Evolutionary conservation across 2,329 filamentous ascomycete species (phyloP), one percentile per base, ranked within the genome.

Genomic region (Akanthomyces lecanii): DNA sequence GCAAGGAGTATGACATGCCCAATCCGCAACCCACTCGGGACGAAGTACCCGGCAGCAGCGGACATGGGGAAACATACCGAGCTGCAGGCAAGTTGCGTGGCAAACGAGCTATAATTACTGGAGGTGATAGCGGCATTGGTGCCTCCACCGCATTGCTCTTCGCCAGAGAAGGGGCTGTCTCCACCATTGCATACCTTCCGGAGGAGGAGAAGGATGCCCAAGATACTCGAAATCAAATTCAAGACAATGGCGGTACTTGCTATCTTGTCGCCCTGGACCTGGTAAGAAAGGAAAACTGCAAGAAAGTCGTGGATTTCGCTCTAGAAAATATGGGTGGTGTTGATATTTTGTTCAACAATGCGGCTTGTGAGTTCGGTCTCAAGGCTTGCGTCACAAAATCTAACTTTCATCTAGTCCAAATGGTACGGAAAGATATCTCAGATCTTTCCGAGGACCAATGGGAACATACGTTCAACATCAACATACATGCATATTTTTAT

Each of bases 401-500:
- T 63, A 12, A 36, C 23, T 21, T 51, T 18, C 14, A 21, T 25
- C 3, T 36, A 75, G 71, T 75, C 63, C 73, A 75, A 63, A 88
- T 91, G 83, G 78, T 85, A 30, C 78, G 87, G 63, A 84, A 89
- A 67, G 21, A 21, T 21, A 94, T 94, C 73, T 78, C 80, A 50
- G 89, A 92, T 51, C 76, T 95, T 1, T 76, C 83, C 30, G 89
- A 92, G 70, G 89, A 91, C 5, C 90, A 95, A 77, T 95, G 90
- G 90, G 69, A 88, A 58, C 80, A 87, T 64, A 94, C 90, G 0
- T 94, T 96, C 77, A 82, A 91, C 75, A 90, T 87, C 54, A 96
- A 95, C 77, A 92, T 95, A 70, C 89, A 94, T 74, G 84, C 89
- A 4, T 89, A 86, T 78, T 95, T 92, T 80, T 94, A 87, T 77